A percentile compares a stretch with the other conserved stretches of the same genome.
These are phyloP conservation scores for Vanilla planifolia DNA, from an alignment of 106 monocot species.

Conservation along the genomic window DNA sequence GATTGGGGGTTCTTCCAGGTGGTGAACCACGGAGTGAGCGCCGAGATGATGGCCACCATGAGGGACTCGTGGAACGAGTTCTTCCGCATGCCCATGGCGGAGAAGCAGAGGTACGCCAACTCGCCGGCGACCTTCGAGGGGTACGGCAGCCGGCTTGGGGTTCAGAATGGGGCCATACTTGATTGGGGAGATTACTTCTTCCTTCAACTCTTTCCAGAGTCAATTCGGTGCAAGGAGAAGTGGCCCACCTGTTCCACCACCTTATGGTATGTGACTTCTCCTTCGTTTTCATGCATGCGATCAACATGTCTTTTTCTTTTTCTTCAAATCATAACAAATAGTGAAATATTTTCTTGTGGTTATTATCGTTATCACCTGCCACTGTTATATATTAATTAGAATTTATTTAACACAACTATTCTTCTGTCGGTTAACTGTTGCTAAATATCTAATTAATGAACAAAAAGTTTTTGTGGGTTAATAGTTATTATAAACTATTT, in stretches of 20 bases:
- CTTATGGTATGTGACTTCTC: constrained; percentile 18
- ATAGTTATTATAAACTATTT: background rate
- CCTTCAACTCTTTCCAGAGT: constrained; percentile 13
- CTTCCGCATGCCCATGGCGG: constrained; percentile 22
- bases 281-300: no score
- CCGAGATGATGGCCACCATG: constrained; percentile 6
- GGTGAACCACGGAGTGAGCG: constrained; percentile 26
- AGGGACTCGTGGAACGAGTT: constrained; percentile 27
- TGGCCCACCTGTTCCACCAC: constrained; percentile 25
- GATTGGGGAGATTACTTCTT: constrained; percentile 47
- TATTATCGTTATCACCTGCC: no score
- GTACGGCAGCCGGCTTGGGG: constrained; percentile 37
- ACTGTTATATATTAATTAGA: no score
- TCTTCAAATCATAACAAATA: no score
- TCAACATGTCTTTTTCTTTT: no score
- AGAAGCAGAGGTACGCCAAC: constrained; percentile 27
- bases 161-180: constrained; percentile 23
- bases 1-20: constrained; percentile 47
- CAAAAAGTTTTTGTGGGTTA: background rate
- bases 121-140: constrained; percentile 26
- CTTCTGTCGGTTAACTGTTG: no score
- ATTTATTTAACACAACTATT: no score
- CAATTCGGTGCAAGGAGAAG: constrained; percentile 8
- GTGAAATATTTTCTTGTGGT: no score
- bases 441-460: no score